A percentile compares a stretch with the other conserved stretches of the same genome.
phyloP scores from a whole-genome alignment of 108 stramenopile species.

The Mediolabrus comicus region DNA sequence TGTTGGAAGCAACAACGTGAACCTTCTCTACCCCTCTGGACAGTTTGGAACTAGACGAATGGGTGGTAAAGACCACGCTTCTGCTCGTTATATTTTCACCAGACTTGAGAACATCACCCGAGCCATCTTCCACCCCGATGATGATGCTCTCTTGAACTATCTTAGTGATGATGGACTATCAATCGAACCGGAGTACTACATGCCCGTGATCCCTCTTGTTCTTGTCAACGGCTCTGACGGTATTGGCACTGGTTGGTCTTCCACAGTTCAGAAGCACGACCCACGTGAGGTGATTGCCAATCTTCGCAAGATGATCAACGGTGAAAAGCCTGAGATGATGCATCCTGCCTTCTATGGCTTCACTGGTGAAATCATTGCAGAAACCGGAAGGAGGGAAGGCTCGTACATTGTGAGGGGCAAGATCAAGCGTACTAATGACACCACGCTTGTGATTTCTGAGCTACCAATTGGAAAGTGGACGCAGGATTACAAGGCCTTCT shows the following conservation, averaged over 20 bases:
- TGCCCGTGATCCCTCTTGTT: slow-evolving; percentile 84
- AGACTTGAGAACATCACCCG: slow-evolving; percentile 88
- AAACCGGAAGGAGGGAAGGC: slow-evolving; percentile 53
- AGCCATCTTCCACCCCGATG: slow-evolving; percentile 92
- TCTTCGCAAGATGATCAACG: slow-evolving; percentile 81
- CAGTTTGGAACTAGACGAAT: slow-evolving; percentile 96
- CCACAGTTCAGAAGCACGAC: slow-evolving; percentile 75
- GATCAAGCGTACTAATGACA: slow-evolving; percentile 81
- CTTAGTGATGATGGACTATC: slow-evolving; percentile 90
- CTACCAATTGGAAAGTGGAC: slow-evolving; percentile 97
- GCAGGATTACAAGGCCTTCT: slow-evolving; percentile 93
- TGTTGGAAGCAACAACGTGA: slow-evolving; percentile 94
- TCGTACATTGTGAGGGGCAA: slow-evolving; percentile 55
- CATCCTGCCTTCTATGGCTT: slow-evolving; percentile 87
- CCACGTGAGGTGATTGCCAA: slow-evolving; percentile 92
- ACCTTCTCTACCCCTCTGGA: slow-evolving; percentile 88
- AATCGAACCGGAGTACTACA: slow-evolving; percentile 93
- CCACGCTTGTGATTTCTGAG: slow-evolving; percentile 91
- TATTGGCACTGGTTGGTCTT: slow-evolving; percentile 97
- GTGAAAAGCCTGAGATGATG: slow-evolving; percentile 66
- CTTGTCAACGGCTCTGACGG: slow-evolving; percentile 84
- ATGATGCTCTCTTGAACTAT: slow-evolving; percentile 88
- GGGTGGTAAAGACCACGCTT: slow-evolving; percentile 92
- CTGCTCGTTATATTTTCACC: slow-evolving; percentile 96
- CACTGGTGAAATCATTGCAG: slow-evolving; percentile 63